Evolutionary conservation across 108 stramenopile genomes (phyloP).

Genomic region (Cyclotella distinguenda): DNA sequence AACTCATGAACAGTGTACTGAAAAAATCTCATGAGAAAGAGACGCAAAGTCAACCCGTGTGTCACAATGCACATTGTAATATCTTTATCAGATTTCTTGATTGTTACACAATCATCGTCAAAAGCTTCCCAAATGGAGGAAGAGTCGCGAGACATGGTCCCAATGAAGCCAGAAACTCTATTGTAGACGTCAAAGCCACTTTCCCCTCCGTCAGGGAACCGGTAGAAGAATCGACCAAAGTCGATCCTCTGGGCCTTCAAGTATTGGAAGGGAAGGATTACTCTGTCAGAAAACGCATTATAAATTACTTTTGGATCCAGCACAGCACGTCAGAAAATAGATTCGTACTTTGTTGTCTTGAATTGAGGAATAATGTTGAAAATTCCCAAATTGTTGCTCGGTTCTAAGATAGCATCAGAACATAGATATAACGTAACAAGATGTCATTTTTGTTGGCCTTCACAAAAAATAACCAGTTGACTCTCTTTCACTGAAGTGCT

Average conservation of each 20-base stretch:
- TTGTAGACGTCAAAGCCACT: slow-evolving; percentile 69
- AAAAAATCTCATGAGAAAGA: slow-evolving; percentile 87
- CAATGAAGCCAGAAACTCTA: slow-evolving; percentile 63
- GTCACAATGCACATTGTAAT: slow-evolving; percentile 82
- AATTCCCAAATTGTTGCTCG: slow-evolving; percentile 88
- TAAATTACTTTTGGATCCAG: background rate
- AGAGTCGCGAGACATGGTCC: slow-evolving; percentile 70
- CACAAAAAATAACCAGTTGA: background rate
- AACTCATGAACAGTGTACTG: slow-evolving; percentile 85
- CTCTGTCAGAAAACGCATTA: background rate
- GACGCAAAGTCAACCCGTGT: slow-evolving; percentile 80
- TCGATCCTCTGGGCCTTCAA: slow-evolving; percentile 22
- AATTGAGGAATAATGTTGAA: slow-evolving; percentile 62
- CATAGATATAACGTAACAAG: background rate
- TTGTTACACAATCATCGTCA: background rate
- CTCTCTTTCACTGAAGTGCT: background rate
- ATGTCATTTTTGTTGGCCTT: background rate
- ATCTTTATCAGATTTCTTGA: slow-evolving; percentile 20
- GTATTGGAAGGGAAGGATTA: background rate
- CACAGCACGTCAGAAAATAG: background rate
- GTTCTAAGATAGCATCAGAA: background rate
- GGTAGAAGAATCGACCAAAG: slow-evolving; percentile 66
- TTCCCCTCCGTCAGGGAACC: slow-evolving; percentile 61
- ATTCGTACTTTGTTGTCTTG: slow-evolving; percentile 49
- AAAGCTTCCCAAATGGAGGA: slow-evolving; percentile 9